Base-by-base conservation (phyloP, 306 rosid genomes). In the Quercus parvula region DNA sequence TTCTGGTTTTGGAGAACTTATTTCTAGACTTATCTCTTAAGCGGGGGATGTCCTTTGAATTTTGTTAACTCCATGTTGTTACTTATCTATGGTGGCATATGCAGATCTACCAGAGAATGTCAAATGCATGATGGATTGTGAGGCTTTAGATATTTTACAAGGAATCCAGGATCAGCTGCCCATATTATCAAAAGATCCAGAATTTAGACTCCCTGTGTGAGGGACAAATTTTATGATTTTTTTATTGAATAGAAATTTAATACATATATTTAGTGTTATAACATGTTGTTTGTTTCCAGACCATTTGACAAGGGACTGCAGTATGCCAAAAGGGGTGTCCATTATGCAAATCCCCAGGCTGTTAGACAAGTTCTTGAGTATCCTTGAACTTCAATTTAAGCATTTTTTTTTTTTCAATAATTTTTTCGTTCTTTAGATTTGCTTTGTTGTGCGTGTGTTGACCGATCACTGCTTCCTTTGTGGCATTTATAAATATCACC, bases 91-190 rank as follows among this genome's bases (percentile, higher is more conserved):
- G 59, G 22, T 83, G 79, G 56, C 79, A 22, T 30, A 25, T 90
- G 86, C 88, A 94, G 99, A 85, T 75, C 91, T 91, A 73, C 97
- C 95, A 24, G 85, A 86, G 84, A 86, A 84, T 87, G 78, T 77
- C 81, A 87, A 88, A 81, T 91, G 97, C 84, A 71, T 94, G 77
- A 88, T 89, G 96, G 94, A 90, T 83, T 92, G 97, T 79, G 98
- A 95, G 84, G 99, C 96, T 70, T 87, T 82, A 0, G 87, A 86
- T 75, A 54, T 86, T 49, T 86, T 91, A 75, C 92, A 81, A 85
- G 92, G 92, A 84, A 84, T 95, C 81, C 94, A 89, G 78, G 90
- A 90, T 7, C 91, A 85, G 63, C 91, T 95, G 96, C 83, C 81
- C 82, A 28, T 76, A 61, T 84, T 92, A 83, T 91, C 99, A 12